Evolutionary conservation across 2,329 filamentous ascomycete species (phyloP), one percentile per base, ranked within the genome.

Genomic region (Aspergillus glaucus): DNA sequence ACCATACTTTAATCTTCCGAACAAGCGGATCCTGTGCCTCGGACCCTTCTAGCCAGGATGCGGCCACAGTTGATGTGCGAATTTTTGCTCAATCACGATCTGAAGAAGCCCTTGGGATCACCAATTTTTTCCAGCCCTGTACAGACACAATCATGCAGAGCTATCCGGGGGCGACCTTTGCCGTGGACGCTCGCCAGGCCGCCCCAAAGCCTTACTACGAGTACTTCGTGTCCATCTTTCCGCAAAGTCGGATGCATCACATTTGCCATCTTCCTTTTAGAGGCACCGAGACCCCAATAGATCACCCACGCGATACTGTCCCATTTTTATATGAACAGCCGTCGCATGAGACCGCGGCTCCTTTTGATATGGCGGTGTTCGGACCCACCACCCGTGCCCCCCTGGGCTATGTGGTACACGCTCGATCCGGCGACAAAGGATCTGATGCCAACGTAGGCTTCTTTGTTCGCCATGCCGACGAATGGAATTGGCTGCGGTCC

Each of bases 401-500:
- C 0, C 47, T 72, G 6, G 69, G 67, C 14, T 63, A 56, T 50
- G 55, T 72, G 3, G 68, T 66, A 2, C 65, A 64, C 17, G 68
- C 59, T 4, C 62, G 69, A 3, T 70, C 65, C 2, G 69, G 70
- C 0, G 75, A 77, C 45, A 77, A 77, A 50, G 72, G 66, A 0
- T 64, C 66, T 0, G 69, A 77, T 53, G 66, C 64, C 28, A 77
- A 76, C 44, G 63, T 75, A 3, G 74, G 74, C 0, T 68, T 77
- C 51, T 80, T 74, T 46, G 68, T 72, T 3, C 64, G 67, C 1
- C 54, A 62, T 32, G 55, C 57, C 0, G 68, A 74, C 26, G 73
- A 77, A 54, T 78, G 66, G 52, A 57, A 69, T 0, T 75, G 72
- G 70, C 58, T 75, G 9, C 64, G 66, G 10, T 50, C 51, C 6